These are phyloP conservation scores for Penstemon barbatus DNA, from an alignment of 257 asterid species.

Conservation along the genomic window DNA sequence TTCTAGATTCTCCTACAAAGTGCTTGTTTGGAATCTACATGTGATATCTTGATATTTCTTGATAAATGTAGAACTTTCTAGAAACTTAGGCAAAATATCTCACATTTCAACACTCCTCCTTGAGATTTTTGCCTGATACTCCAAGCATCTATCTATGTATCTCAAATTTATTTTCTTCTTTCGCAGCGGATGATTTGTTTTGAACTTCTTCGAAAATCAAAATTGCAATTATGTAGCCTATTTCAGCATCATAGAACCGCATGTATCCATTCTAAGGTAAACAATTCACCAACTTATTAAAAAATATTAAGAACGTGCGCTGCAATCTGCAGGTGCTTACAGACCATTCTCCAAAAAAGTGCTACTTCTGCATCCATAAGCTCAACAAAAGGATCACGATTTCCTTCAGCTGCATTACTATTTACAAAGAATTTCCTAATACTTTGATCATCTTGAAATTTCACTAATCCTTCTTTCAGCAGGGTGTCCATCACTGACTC, in stretches of 20 bases:
- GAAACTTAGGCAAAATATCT: too few species aligned
- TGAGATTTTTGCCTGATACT: too few species aligned
- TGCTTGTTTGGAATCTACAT: too few species aligned
- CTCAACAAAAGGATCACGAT: constrained; percentile 42
- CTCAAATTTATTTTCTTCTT: too few species aligned
- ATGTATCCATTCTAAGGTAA: not conserved
- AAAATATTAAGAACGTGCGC: constrained; percentile 50
- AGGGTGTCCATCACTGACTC: constrained; percentile 70
- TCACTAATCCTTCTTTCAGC: constrained; percentile 63
- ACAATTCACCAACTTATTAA: not conserved
- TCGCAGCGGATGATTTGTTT: too few species aligned
- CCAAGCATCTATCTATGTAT: too few species aligned
- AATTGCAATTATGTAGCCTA: not conserved
- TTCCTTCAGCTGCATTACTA: constrained; percentile 55
- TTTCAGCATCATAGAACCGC: constrained; percentile 4
- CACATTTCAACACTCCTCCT: too few species aligned
- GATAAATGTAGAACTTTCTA: too few species aligned
- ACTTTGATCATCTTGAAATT: constrained; percentile 65
- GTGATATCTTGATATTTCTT: too few species aligned
- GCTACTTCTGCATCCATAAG: constrained; percentile 90
- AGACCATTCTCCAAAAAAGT: constrained; percentile 82
- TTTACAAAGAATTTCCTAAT: constrained; percentile 46
- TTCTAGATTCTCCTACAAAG: too few species aligned
- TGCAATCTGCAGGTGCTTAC: constrained; percentile 69
- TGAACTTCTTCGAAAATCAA: not conserved